A percentile compares a stretch with the other conserved stretches of the same genome.
Evolutionary conservation across 306 rosid species (phyloP).

Genomic region (Argentina anserina): DNA sequence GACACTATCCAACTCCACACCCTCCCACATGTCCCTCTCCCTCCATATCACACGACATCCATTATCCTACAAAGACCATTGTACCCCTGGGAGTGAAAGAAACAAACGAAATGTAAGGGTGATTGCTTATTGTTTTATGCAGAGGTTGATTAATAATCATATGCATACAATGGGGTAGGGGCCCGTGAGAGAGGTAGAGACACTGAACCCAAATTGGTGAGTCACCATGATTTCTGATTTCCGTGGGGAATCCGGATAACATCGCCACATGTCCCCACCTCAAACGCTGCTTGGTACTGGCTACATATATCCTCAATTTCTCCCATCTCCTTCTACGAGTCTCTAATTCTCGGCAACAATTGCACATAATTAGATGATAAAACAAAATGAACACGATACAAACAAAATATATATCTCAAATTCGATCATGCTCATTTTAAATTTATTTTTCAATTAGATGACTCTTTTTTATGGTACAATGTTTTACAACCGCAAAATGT

Average conservation of each 20-base stretch:
- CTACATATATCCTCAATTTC: not conserved
- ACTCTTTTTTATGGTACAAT: too few relatives aligned
- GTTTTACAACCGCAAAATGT: too few relatives aligned
- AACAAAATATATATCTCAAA: too few relatives aligned
- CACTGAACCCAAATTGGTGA: not conserved
- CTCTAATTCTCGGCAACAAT: not conserved
- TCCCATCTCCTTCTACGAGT: not conserved
- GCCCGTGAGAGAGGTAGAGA: not conserved
- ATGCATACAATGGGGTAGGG: not conserved
- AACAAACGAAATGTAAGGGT: not conserved
- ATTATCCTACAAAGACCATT: not conserved
- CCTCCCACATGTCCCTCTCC: not conserved
- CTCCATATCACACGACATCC: not conserved
- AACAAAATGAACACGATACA: too few relatives aligned
- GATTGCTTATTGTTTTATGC: not conserved
- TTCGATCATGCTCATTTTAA: too few relatives aligned
- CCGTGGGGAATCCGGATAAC: not conserved
- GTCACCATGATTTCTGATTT: not conserved
- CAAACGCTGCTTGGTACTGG: not conserved
- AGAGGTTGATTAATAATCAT: not conserved
- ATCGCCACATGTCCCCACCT: not conserved
- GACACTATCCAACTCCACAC: not conserved
- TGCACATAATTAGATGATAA: too few relatives aligned
- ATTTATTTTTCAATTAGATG: too few relatives aligned
- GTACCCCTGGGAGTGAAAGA: not conserved